These are phyloP conservation scores for Cephaloascus albidus DNA, from an alignment of 805 yeast species.

Conservation along the genomic window DNA sequence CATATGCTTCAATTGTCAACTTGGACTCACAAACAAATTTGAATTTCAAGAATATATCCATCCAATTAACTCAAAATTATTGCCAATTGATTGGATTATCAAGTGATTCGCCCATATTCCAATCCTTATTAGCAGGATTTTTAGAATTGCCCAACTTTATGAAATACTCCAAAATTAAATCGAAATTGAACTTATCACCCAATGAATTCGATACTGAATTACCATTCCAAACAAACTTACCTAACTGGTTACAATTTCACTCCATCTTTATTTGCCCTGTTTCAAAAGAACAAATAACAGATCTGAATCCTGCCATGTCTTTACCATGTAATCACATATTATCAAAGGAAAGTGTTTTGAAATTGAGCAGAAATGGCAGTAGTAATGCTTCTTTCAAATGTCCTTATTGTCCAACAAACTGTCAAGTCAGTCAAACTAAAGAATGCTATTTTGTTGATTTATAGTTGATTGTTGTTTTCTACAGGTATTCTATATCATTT, in stretches of 20 bases:
- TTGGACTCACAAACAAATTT: constrained; percentile 2
- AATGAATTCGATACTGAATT: constrained; percentile 25
- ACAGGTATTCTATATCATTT: too few species aligned
- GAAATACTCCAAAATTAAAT: constrained; percentile 35
- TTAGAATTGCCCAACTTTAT: constrained; percentile 43
- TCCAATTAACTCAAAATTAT: constrained; percentile 36
- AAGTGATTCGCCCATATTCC: constrained; percentile 42
- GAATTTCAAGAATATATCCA: constrained; percentile 14
- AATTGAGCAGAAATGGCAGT: constrained; percentile 28
- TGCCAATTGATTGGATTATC: constrained; percentile 39
- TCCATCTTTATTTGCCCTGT: constrained; percentile 68
- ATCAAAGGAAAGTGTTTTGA: constrained; percentile 41
- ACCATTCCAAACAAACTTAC: constrained; percentile 53
- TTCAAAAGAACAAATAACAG: constrained; percentile 55
- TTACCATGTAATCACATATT: constrained; percentile 59
- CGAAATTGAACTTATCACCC: constrained; percentile 44
- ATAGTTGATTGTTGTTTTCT: constrained; percentile 7
- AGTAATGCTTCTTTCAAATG: constrained; percentile 45
- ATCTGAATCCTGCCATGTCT: constrained; percentile 51
- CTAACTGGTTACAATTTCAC: constrained; percentile 44
- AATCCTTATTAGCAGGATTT: constrained; percentile 41
- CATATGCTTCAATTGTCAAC: constrained; percentile 69
- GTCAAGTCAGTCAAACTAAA: constrained; percentile 28
- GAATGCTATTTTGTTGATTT: constrained; percentile 32
- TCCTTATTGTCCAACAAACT: constrained; percentile 59